Evolutionary conservation across 257 asterid genomes (phyloP).

Genomic region (Henckelia pumila): DNA sequence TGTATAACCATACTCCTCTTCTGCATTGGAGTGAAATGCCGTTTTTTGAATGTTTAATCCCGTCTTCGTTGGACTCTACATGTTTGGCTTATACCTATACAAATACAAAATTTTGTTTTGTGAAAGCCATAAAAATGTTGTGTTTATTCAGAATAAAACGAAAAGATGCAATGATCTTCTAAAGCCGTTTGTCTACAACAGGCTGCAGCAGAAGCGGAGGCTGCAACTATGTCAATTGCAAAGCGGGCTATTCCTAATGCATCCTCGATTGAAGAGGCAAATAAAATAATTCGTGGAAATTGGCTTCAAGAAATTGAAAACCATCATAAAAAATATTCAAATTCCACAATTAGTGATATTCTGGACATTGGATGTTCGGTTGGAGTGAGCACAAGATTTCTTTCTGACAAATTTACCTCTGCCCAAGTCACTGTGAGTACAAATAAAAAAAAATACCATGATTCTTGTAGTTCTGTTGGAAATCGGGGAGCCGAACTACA

Average conservation of each 20-base stretch:
- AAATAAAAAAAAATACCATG: background rate
- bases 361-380: slow-evolving; percentile 93
- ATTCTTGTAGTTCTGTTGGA: background rate
- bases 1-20: background rate
- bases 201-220: slow-evolving; percentile 99
- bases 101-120: background rate
- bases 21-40: too few relatives aligned
- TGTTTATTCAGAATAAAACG: background rate
- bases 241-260: slow-evolving; percentile 78
- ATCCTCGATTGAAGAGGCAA: slow-evolving; percentile 79
- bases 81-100: background rate
- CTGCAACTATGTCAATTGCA: slow-evolving; percentile 90
- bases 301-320: slow-evolving; percentile 79
- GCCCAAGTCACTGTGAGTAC: slow-evolving; percentile 66
- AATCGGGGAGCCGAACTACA: background rate
- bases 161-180: slow-evolving; percentile 9
- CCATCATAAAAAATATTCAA: slow-evolving; percentile 62
- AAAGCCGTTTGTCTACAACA: slow-evolving; percentile 26
- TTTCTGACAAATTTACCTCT: slow-evolving; percentile 64
- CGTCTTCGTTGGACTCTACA: background rate
- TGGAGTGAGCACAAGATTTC: slow-evolving; percentile 83
- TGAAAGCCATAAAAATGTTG: background rate
- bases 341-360: slow-evolving; percentile 43
- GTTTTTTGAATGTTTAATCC: background rate
- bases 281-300: slow-evolving; percentile 79